phyloP scores from a whole-genome alignment of 768 basidiomycete species.

The Tulasnella sp. region DNA sequence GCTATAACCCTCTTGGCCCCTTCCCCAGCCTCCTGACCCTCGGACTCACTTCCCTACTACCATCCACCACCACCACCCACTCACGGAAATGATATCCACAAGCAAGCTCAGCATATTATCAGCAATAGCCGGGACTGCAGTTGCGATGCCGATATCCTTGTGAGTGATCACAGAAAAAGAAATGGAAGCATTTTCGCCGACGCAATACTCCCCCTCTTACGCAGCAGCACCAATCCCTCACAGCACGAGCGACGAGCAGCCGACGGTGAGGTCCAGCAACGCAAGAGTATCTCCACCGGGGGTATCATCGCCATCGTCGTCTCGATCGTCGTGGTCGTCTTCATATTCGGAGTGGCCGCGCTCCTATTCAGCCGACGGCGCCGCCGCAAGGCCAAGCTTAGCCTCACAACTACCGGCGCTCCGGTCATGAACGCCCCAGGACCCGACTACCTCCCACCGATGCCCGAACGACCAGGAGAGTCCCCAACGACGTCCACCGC shows the following conservation, averaged over 20 bases:
- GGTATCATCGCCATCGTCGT: not conserved
- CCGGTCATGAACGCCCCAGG: not conserved
- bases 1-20: not conserved
- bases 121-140: not conserved
- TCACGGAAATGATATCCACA: not conserved
- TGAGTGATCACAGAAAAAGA: not conserved
- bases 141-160: not conserved
- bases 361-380: not conserved
- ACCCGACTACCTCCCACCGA: not conserved
- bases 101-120: not conserved
- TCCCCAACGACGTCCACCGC: not conserved
- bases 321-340: not conserved
- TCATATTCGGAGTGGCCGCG: not conserved
- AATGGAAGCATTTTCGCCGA: not conserved
- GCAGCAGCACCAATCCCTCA: not conserved
- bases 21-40: not conserved
- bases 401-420: not conserved
- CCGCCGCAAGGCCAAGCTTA: not conserved
- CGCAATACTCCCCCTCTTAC: not conserved
- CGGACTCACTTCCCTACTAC: not conserved
- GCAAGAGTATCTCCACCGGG: not conserved
- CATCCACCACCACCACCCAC: not conserved
- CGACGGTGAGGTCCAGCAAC: not conserved
- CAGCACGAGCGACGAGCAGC: not conserved
- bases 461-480: not conserved